Evolutionary conservation across 768 basidiomycete species (phyloP), one percentile per base, ranked within the genome.

Genomic region (Symmetrospora coprosmae): DNA sequence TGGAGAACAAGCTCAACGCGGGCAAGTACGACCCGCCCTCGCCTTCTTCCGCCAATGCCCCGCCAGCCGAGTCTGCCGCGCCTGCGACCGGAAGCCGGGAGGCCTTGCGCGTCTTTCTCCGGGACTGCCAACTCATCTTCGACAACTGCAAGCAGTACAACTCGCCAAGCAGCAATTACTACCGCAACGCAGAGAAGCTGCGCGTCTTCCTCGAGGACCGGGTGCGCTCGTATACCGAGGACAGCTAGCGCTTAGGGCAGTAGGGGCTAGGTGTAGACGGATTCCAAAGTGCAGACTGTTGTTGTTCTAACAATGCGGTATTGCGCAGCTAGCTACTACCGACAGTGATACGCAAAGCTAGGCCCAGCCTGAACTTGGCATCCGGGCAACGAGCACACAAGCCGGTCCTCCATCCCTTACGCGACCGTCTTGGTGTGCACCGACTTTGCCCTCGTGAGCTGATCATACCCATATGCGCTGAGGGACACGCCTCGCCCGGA

Each of bases 111-210:
- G 74, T 76, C 38, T 92, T 96, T 70, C 72, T 83, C 16, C 78
- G 78, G 37, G 94, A 97, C 71, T 83, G 83, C 7, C 80, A 82
- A 66, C 76, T 92, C 53, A 81, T 97, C 58, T 90, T 88, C 69
- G 81, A 87, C 67, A 99, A 99, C 69, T 96, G 92, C 75, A 77
- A 83, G 58, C 71, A 77, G 52, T 97, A 92, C 74, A 99, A 99
- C 46, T 63, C 61, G 27, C 35, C 23, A 19, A 46, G 48, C 46
- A 66, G 66, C 33, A 68, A 67, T 35, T 70, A 68, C 53, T 21
- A 19, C 47, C 46, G 50, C 23, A 85, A 87, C 66, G 91, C 90
- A 7, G 82, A 78, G 66, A 84, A 81, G 73, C 71, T 97, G 73
- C 88, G 91, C 68, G 84, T 81, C 70, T 82, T 80, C 65, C 75